These are phyloP conservation scores for Dittrichia graveolens DNA, from an alignment of 129 eudicot species.

Conservation along the genomic window DNA sequence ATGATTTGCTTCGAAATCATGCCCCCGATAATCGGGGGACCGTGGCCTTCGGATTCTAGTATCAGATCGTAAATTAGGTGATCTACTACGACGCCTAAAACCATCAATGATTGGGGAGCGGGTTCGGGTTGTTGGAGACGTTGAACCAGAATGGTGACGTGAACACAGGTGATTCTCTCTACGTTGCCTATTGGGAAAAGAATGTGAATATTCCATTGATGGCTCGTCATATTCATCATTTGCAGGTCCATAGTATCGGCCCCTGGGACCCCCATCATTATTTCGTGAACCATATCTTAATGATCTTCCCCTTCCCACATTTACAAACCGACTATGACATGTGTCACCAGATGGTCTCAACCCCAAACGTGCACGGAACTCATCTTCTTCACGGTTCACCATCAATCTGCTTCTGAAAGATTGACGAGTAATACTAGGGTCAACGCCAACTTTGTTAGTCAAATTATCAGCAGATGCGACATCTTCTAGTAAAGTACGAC, in stretches of 20 bases:
- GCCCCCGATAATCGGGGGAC: conserved; percentile 36
- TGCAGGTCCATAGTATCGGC: conserved; percentile 38
- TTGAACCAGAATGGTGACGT: conserved; percentile 35
- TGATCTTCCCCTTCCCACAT: conserved; percentile 35
- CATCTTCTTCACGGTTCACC: conserved; percentile 11
- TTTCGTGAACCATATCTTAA: conserved; percentile 27
- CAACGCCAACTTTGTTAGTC: neutral
- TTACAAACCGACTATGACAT: conserved; percentile 24
- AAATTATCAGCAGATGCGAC: neutral
- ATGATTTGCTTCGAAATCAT: conserved; percentile 32
- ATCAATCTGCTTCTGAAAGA: conserved; percentile 15
- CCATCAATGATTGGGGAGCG: conserved; percentile 36
- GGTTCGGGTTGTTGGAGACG: conserved; percentile 39
- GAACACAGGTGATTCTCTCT: conserved; percentile 29
- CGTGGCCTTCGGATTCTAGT: conserved; percentile 35
- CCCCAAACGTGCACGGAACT: conserved; percentile 33
- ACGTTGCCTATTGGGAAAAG: conserved; percentile 29
- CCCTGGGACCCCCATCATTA: conserved; percentile 32
- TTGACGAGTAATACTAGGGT: conserved; percentile 9
- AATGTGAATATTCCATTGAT: conserved; percentile 28
- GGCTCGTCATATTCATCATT: conserved; percentile 26
- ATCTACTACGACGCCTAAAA: conserved; percentile 44
- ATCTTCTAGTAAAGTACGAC: conserved; percentile 19
- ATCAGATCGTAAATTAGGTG: conserved; percentile 39
- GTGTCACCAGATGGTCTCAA: conserved; percentile 33